Base-by-base conservation (phyloP, 2,329 filamentous ascomycete species). In the Fonsecaea multimorphosa region DNA sequence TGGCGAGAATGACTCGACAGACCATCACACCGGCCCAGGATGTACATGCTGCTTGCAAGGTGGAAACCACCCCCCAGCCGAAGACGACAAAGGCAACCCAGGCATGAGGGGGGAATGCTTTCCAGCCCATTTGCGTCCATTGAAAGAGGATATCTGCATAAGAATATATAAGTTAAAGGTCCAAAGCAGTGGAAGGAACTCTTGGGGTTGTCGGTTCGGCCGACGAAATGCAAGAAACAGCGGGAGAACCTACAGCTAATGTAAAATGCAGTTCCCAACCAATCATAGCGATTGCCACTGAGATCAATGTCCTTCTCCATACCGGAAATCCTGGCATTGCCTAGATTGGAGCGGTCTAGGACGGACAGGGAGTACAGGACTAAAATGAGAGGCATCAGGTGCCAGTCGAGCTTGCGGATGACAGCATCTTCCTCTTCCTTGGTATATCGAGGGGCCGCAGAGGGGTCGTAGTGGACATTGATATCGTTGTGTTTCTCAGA, bases 281-380 rank as follows among this genome's bases (percentile, higher is more conserved):
- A 83, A 11, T 80, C 73, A 69, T 85, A 86, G 29, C 76, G 73
- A n/a, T 79, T 75, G 12, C 79, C 78, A n/a, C 74, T 71, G 19
- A 87, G 76, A 9, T 80, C 63, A 16, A 87, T 78, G 31, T 84
- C 82, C 52, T 81, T 73, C 58, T 77, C 68, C 82, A 86, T 85
- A 40, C 84, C 84, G 1, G 84, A 83, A 52, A 84, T 83, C 67
- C 79, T 78, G 0, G 84, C 84, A 78, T 86, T 86, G 59, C 83
- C 82, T 57, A 84, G 81, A 66, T 85, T 85, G 34, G 79, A 81
- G 55, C 82, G 77, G 70, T 85, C 83, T 16, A 84, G 74, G 63
- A 82, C 81, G n/a, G 66, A 69, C 31, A 70, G 54, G 24, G 60
- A 65, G 57, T 70, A 70, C 22, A 70, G 64, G 16, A 69, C 59